These are phyloP conservation scores for Gymnopilus dilepis DNA, from an alignment of 768 basidiomycete genomes.

Conservation along the genomic window DNA sequence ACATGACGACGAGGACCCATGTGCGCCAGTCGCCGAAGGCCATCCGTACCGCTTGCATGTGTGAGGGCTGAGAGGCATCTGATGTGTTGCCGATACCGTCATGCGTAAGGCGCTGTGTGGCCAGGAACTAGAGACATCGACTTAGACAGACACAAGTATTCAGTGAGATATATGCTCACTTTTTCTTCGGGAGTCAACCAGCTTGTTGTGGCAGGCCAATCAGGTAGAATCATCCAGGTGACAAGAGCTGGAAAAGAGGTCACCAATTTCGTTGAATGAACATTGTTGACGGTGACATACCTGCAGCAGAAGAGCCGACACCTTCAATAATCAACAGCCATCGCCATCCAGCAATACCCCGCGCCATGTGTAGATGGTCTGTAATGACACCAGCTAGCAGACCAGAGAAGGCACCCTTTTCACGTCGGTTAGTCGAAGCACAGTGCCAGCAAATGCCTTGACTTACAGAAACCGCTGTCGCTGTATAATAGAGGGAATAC, in stretches of 20 bases:
- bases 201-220: background rate
- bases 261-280: background rate
- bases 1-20: constrained; percentile 10
- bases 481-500: constrained; percentile 7
- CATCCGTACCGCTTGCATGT: constrained; percentile 3
- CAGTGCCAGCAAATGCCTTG: background rate
- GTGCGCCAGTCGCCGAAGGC: constrained; percentile 10
- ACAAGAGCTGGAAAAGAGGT: background rate
- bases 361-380: background rate
- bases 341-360: constrained; percentile 3
- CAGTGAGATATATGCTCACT: background rate
- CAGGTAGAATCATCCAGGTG: constrained; percentile 10
- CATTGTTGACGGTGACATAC: background rate
- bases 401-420: constrained; percentile 9
- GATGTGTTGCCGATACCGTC: constrained; percentile 7
- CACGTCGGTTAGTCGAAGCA: background rate
- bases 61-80: background rate
- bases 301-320: background rate
- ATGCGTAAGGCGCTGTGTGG: constrained; percentile 5
- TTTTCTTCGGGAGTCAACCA: constrained; percentile 8
- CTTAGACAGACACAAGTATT: background rate
- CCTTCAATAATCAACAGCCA: constrained; percentile 7
- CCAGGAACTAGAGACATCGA: background rate
- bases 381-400: constrained; percentile 8
- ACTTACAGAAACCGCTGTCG: constrained; percentile 4